These are phyloP conservation scores for Protostelium mycophagum DNA, from an alignment of 78 protist genomes.

Conservation along the genomic window DNA sequence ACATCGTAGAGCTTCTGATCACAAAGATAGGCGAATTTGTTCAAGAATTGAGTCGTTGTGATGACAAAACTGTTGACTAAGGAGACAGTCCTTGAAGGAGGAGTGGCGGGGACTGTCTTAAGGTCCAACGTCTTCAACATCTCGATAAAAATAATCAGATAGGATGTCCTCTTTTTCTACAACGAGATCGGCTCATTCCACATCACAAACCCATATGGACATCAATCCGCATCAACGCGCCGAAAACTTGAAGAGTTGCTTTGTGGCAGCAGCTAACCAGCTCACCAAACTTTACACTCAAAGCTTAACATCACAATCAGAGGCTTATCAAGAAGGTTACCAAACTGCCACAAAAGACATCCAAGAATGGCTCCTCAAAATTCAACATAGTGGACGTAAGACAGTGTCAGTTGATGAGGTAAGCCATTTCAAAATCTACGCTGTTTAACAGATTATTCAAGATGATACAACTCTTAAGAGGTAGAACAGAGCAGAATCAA, in stretches of 20 bases:
- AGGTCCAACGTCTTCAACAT: not conserved
- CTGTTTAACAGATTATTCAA: too few relatives aligned
- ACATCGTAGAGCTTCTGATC: slow-evolving; percentile 45
- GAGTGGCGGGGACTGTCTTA: not conserved
- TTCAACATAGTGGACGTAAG: not conserved
- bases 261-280: not conserved
- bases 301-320: not conserved
- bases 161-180: not conserved
- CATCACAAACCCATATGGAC: not conserved
- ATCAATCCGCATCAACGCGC: not conserved
- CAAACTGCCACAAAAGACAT: not conserved
- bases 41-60: slow-evolving; percentile 58
- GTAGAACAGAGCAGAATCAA: too few relatives aligned
- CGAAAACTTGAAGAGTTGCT: not conserved
- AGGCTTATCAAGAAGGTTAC: not conserved
- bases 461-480: too few relatives aligned
- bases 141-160: not conserved
- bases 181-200: not conserved
- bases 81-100: slow-evolving; percentile 13
- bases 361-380: not conserved
- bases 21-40: slow-evolving; percentile 50
- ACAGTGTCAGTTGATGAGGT: not conserved
- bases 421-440: not conserved
- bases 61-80: slow-evolving; percentile 53
- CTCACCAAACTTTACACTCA: not conserved